Percentiles rank a stretch among this genome's conserved stretches.
These are phyloP conservation scores for Acer campestre DNA, from an alignment of 345 rosid genomes.

Conservation along the genomic window DNA sequence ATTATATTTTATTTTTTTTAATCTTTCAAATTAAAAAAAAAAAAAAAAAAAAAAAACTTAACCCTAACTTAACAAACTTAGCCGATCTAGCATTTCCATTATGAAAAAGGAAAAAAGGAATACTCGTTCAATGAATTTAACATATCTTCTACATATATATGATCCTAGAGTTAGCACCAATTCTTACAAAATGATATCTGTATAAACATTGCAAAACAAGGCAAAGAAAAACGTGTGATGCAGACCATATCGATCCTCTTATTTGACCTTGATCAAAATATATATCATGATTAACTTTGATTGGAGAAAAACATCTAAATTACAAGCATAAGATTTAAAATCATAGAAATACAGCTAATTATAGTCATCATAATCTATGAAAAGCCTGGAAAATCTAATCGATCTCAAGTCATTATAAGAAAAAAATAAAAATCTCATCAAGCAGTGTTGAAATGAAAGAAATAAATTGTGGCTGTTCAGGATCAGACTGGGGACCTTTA, in stretches of 20 bases:
- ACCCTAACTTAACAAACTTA: too few relatives aligned
- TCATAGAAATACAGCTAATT: background rate
- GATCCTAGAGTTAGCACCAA: background rate
- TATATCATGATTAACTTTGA: background rate
- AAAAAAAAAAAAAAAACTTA: too few relatives aligned
- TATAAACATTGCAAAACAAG: background rate
- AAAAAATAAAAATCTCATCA: background rate
- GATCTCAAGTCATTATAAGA: background rate
- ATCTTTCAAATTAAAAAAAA: too few relatives aligned
- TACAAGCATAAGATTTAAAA: background rate
- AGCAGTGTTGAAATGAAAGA: conserved; percentile 10
- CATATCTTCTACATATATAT: background rate
- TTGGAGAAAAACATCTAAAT: background rate
- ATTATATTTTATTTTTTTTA: too few relatives aligned
- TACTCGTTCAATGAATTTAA: background rate
- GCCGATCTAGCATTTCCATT: background rate
- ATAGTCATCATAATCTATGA: background rate
- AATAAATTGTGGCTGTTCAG: background rate
- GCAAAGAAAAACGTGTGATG: background rate
- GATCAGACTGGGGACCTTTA: background rate
- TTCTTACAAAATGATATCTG: conserved; percentile 3
- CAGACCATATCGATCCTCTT: background rate
- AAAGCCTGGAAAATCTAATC: background rate
- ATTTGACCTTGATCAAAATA: background rate
- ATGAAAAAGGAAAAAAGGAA: background rate